These are phyloP conservation scores for Zea luxurians DNA, from an alignment of 176 grass and related monocot species.

Conservation along the genomic window DNA sequence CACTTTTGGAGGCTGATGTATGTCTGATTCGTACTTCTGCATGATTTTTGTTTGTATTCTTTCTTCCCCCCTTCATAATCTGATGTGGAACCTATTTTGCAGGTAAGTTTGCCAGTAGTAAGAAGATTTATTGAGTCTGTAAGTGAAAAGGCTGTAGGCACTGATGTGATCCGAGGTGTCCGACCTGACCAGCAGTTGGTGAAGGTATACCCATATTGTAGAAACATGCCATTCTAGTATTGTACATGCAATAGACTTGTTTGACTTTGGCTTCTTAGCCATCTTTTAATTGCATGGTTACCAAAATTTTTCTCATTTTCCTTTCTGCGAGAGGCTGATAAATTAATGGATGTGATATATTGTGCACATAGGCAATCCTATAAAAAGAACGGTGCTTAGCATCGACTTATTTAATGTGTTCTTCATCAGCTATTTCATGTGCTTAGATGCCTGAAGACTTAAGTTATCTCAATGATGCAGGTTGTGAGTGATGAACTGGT, in stretches of 20 bases:
- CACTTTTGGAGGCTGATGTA: constrained; percentile 91
- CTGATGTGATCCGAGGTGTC: constrained; percentile 72
- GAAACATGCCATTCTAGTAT: not conserved
- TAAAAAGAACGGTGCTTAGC: not conserved
- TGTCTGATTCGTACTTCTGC: not conserved
- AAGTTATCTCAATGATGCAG: constrained; percentile 33
- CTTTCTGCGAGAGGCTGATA: not conserved
- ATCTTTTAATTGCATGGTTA: not conserved
- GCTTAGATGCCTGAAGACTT: not conserved
- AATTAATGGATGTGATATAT: not conserved
- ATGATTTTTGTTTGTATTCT: not conserved
- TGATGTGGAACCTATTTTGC: not conserved
- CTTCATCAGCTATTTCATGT: not conserved
- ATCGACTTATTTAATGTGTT: not conserved
- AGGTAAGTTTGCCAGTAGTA: constrained; percentile 91
- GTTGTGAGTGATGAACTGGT: constrained; percentile 89
- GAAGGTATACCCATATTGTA: constrained; percentile 56
- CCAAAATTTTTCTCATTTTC: not conserved
- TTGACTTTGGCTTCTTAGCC: not conserved
- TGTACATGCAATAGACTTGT: not conserved
- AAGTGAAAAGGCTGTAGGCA: constrained; percentile 68
- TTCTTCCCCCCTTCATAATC: not conserved
- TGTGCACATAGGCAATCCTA: not conserved
- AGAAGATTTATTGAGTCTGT: constrained; percentile 81
- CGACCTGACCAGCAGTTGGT: constrained; percentile 90